Evolutionary conservation across 1,284 basidiomycete species (phyloP), one percentile per base, ranked within the genome.

Genomic region (Meripilus lineatus): DNA sequence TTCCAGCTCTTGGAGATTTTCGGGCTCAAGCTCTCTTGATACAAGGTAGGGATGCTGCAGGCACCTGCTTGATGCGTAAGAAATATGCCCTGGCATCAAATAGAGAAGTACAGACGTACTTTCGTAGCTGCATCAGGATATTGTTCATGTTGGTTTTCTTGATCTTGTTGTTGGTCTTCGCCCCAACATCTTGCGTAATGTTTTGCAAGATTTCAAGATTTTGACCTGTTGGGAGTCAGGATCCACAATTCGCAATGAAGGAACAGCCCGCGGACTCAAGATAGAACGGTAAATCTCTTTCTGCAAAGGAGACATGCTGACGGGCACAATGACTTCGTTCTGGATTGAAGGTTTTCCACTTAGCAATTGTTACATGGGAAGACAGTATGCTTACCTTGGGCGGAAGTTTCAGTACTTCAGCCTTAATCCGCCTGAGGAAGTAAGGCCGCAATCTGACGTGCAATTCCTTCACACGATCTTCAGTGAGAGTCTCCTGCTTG

Each of bases 11-110:
- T 77, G 61, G 36, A 93, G 60, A 14, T 76, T 79, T 36, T 72
- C 71, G 37, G 89, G 84, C 55, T 97, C 94, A 32, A 98, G 84
- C 38, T 86, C 83, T 32, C 81, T 74, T 3, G 81, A 81, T 44
- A 89, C 82, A 33, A 97, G 75, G 62, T 98, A 98, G 0, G 93
- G 93, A 62, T 95, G 93, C 64, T 94, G 91, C 15, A 89, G 65
- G 59, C 84, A 88, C 63, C 86, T 89, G 45, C 2, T 45, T 34
- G n/a, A n/a, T n/a, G n/a, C n/a, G 48, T 30, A 32, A 46, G 11
- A 41, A 35, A 35, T 21, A 22, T 18, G 37, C 13, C 15, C 5
- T 8, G 40, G 10, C 18, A 30, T 22, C 32, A 15, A 28, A 37
- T 34, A 34, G 20, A 18, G n/a, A 21, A 23, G 15, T 17, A 47